Conservation (phyloP, 1,284 basidiomycete species). For the Puccinia coronata region DNA sequence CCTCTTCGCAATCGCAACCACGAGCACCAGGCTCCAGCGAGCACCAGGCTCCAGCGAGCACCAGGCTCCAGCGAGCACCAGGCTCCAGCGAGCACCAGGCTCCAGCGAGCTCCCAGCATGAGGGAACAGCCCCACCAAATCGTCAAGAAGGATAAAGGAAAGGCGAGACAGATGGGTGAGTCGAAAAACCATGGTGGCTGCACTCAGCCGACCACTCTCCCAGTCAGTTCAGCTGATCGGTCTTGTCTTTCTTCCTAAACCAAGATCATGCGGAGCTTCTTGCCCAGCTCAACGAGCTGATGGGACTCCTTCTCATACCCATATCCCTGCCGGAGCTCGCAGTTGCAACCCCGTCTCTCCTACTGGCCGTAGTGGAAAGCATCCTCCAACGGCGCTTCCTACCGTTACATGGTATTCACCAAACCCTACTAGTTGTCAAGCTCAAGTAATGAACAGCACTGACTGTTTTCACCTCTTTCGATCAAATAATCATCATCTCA, state of each 20-base stretch:
- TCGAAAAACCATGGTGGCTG: not conserved
- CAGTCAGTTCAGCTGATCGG: not conserved
- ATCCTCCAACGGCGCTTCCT: slow-evolving; percentile 38
- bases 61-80: too few species aligned
- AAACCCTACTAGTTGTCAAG: not conserved
- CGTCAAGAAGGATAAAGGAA: not conserved
- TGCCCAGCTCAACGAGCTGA: slow-evolving; percentile 30
- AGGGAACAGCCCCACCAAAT: too few species aligned
- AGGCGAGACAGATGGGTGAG: not conserved
- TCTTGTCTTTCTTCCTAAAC: not conserved
- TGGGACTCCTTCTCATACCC: slow-evolving; percentile 27
- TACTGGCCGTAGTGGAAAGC: slow-evolving; percentile 37
- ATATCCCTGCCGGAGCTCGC: slow-evolving; percentile 26
- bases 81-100: too few species aligned
- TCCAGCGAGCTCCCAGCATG: too few species aligned
- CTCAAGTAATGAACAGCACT: not conserved
- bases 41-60: too few species aligned
- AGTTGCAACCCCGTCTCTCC: slow-evolving; percentile 28
- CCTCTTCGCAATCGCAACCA: too few species aligned
- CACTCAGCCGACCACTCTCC: not conserved
- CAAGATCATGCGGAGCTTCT: slow-evolving; percentile 17
- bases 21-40: too few species aligned
- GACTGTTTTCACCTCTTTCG: not conserved
- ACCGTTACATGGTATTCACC: slow-evolving; percentile 28
- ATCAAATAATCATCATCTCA: not conserved